phyloP scores from a whole-genome alignment of 108 stramenopile species.

The Nitzschia sp. region DNA sequence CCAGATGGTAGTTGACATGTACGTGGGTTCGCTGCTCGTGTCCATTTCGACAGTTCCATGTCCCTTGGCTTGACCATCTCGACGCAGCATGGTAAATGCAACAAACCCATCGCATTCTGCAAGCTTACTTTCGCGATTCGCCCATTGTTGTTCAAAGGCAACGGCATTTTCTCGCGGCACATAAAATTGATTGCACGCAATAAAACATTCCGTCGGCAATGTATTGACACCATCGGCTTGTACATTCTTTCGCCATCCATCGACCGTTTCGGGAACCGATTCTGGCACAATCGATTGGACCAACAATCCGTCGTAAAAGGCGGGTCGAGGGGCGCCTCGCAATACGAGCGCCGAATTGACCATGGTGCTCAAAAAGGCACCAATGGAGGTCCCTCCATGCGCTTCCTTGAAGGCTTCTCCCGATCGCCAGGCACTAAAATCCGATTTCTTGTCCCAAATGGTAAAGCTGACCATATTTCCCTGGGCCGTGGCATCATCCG shows the following conservation, averaged over 20 bases:
- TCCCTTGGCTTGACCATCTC: slow-evolving; percentile 82
- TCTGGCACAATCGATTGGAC: slow-evolving; percentile 49
- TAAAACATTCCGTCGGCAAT: slow-evolving; percentile 76
- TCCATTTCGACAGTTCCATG: slow-evolving; percentile 72
- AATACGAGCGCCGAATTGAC: slow-evolving; percentile 69
- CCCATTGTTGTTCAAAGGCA: slow-evolving; percentile 82
- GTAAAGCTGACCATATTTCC: slow-evolving; percentile 87
- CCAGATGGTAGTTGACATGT: slow-evolving; percentile 72
- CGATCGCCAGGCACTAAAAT: slow-evolving; percentile 79
- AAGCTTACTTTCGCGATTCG: slow-evolving; percentile 56
- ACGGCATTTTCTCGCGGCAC: slow-evolving; percentile 59
- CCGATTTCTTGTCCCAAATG: slow-evolving; percentile 83
- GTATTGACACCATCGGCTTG: slow-evolving; percentile 68
- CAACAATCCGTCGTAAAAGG: slow-evolving; percentile 83
- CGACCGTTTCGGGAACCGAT: slow-evolving; percentile 60
- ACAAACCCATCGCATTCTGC: slow-evolving; percentile 83
- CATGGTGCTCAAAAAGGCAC: slow-evolving; percentile 82
- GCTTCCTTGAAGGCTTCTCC: slow-evolving; percentile 94
- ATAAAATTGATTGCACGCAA: slow-evolving; percentile 85
- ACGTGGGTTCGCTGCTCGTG: slow-evolving; percentile 64
- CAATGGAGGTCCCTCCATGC: slow-evolving; percentile 86
- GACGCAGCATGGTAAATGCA: slow-evolving; percentile 67
- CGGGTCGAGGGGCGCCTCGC: slow-evolving; percentile 72
- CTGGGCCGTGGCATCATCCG: slow-evolving; percentile 22
- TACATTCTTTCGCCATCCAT: slow-evolving; percentile 86